Percentiles rank a stretch among this genome's conserved stretches.
These are phyloP conservation scores for Berberis thunbergii DNA, from an alignment of 164 flowering plant genomes.

Conservation along the genomic window DNA sequence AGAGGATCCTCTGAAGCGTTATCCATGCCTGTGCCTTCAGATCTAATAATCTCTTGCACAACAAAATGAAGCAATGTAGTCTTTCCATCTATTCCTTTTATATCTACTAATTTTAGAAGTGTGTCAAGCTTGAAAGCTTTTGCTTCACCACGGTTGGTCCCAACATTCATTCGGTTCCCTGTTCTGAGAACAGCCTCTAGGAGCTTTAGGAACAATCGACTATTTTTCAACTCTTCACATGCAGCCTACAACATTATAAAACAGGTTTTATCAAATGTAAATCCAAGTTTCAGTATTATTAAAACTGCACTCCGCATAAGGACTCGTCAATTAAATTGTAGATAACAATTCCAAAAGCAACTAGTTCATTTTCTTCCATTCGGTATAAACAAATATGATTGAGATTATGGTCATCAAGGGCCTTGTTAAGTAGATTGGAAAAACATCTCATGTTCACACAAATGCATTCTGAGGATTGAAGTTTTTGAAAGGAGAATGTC, in stretches of 20 bases:
- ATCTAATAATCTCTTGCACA: slow-evolving; percentile 88
- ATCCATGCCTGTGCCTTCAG: slow-evolving; percentile 47
- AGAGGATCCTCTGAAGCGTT: slow-evolving; percentile 23
- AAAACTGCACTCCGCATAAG: too few relatives aligned
- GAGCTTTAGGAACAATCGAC: slow-evolving; percentile 84
- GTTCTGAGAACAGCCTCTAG: slow-evolving; percentile 95
- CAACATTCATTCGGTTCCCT: slow-evolving; percentile 97
- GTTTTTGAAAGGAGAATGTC: not conserved
- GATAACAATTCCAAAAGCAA: too few relatives aligned
- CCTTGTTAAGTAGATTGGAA: too few relatives aligned
- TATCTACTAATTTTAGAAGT: slow-evolving; percentile 76
- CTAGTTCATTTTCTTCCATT: too few relatives aligned
- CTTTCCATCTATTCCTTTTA: slow-evolving; percentile 94
- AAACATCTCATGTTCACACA: too few relatives aligned
- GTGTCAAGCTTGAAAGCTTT: slow-evolving; percentile 91
- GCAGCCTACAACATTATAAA: slow-evolving; percentile 48
- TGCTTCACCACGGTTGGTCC: slow-evolving; percentile 95
- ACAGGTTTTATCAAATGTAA: not conserved
- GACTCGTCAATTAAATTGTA: too few relatives aligned
- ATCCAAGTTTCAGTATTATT: too few relatives aligned
- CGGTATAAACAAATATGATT: too few relatives aligned
- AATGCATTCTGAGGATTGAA: too few relatives aligned
- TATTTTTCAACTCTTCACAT: slow-evolving; percentile 76
- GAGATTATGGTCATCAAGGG: too few relatives aligned
- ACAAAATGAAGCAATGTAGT: slow-evolving; percentile 97